Evolutionary conservation across 129 eudicot genomes (phyloP), one percentile per base, ranked within the genome.

Genomic region (Solidago caesia): DNA sequence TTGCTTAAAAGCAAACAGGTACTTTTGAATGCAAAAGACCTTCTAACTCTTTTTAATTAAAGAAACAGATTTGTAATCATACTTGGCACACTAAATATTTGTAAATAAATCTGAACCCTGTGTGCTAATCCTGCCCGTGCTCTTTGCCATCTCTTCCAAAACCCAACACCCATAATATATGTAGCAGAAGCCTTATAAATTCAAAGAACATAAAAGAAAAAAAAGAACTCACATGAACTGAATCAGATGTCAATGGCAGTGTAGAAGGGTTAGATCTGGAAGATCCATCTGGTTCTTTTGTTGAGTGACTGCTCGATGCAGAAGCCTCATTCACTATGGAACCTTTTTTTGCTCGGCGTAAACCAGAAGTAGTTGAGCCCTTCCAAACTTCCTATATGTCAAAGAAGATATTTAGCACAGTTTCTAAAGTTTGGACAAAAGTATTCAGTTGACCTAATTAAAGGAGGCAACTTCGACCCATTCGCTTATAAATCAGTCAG

Each of bases 331-430:
- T 85, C 33, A 63, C 67, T 46, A 85, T 72, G 68, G 87, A 55
- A 60, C 84, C 96, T 80, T 94, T 94, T 86, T 91, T 90, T 6
- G 85, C 96, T 62, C 97, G 92, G 75, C 87, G 84, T 46, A 85
- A 74, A 75, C 99, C 97, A 82, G 99, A 92, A 80, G 99, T 91
- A 60, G 98, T 94, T 16, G 97, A 91, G 80, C 82, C 96, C 84
- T 88, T 94, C 99, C 99, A 94, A 29, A 83, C 97, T 79, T 91
- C 90, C 99, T 94, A 79, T 68, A 75, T 44, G 65, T 25, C 44
- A 70, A 72, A 59, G 71, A 48, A 48, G 3, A 3, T 33, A 33
- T 33, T 8, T 41, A 55, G 63, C 5, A 47, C 70, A 48, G n/a
- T 55, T 55, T n/a, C 66, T 67, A 74, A 53, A 10, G 9, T 69